A percentile compares a stretch with the other conserved stretches of the same genome.
Evolutionary conservation across 2,329 filamentous ascomycete species (phyloP).

Genomic region (Pezicula carpinea): DNA sequence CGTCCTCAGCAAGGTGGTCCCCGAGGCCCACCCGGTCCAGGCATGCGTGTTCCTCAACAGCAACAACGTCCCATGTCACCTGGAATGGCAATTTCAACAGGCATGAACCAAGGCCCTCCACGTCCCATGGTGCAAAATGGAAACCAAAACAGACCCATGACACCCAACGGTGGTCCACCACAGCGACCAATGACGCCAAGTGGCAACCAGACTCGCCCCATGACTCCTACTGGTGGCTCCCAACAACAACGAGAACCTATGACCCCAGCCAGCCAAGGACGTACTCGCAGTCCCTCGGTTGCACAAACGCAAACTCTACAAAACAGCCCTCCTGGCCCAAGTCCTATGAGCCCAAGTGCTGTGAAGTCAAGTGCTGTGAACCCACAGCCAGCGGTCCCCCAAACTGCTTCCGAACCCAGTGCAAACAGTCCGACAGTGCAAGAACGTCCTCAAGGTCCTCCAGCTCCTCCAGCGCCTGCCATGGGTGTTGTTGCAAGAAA

Average conservation of each 20-base stretch:
- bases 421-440: background rate
- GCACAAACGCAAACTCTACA: constrained; percentile 15
- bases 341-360: no score
- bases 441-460: constrained; percentile 2
- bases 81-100: no score
- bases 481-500: constrained; percentile 16
- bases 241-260: constrained; percentile 4
- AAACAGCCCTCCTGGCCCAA: constrained; percentile 20
- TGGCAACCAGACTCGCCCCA: constrained; percentile 12
- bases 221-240: constrained; percentile 8
- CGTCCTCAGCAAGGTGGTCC: constrained; percentile 26
- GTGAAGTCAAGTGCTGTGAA: constrained; percentile 24
- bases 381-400: constrained; percentile 9
- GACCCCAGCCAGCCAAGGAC: constrained; percentile 11
- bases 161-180: constrained; percentile 9
- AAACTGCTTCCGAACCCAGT: constrained; percentile 6
- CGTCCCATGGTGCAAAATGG: constrained; percentile 16
- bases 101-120: constrained; percentile 10
- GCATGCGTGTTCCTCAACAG: constrained; percentile 17
- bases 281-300: constrained; percentile 17
- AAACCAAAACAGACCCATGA: constrained; percentile 8
- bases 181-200: constrained; percentile 18
- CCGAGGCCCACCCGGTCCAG: constrained; percentile 19
- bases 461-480: background rate
- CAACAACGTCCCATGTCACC: constrained; percentile 15